phyloP scores from a whole-genome alignment of 768 basidiomycete species.

The Boletus barrowsii region DNA sequence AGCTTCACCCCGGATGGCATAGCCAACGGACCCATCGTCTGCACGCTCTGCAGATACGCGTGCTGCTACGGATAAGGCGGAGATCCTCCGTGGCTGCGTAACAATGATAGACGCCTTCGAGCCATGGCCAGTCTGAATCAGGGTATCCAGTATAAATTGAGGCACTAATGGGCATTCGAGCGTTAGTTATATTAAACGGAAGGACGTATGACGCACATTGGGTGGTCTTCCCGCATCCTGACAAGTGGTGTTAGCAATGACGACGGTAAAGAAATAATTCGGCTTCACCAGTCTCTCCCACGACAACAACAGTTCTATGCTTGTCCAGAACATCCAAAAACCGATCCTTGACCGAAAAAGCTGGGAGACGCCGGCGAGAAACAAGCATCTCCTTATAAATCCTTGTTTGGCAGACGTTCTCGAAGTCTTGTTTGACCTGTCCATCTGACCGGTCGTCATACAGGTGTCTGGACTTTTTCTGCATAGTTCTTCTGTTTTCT shows the following conservation, averaged over 20 bases:
- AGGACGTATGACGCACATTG: constrained; percentile 48
- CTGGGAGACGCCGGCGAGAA: constrained; percentile 65
- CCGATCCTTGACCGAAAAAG: constrained; percentile 61
- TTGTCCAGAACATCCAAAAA: constrained; percentile 58
- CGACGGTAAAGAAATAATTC: not conserved
- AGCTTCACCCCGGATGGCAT: constrained; percentile 85
- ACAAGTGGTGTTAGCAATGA: constrained; percentile 3
- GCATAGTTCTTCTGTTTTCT: not conserved
- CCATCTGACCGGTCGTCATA: constrained; percentile 45
- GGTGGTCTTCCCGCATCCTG: constrained; percentile 89
- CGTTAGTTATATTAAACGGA: not conserved
- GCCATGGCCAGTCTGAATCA: constrained; percentile 61
- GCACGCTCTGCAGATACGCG: constrained; percentile 81
- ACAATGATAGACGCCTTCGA: constrained; percentile 72
- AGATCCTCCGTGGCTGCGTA: constrained; percentile 87
- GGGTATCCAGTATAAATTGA: constrained; percentile 84
- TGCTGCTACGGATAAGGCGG: constrained; percentile 84
- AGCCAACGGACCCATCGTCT: constrained; percentile 79
- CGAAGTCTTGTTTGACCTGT: constrained; percentile 54
- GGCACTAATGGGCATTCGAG: constrained; percentile 51
- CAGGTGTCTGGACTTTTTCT: not conserved
- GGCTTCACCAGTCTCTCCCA: constrained; percentile 79
- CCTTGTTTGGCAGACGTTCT: constrained; percentile 38
- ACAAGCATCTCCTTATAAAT: constrained; percentile 58
- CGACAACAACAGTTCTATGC: constrained; percentile 74